Percentiles rank a stretch among this genome's conserved stretches.
Evolutionary conservation across 371 early-diverging fungal species (phyloP).

Genomic region (Lichtheimia ramosa): DNA sequence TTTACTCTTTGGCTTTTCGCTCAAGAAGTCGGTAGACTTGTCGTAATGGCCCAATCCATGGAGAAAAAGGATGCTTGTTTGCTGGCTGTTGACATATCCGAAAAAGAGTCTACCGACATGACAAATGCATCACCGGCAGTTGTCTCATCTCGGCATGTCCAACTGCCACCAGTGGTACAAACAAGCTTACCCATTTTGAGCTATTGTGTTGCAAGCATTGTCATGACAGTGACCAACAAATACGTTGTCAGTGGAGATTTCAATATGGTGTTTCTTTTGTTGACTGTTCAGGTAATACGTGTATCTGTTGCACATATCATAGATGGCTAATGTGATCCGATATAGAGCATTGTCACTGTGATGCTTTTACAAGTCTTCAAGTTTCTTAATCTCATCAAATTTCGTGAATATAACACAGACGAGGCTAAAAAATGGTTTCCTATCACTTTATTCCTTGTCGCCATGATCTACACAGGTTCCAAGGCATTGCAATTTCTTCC

Average conservation of each 20-base stretch:
- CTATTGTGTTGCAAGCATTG: conserved; percentile 82
- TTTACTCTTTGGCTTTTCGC: not conserved
- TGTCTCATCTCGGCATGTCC: conserved; percentile 17
- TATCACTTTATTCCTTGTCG: conserved; percentile 82
- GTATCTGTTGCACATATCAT: not conserved
- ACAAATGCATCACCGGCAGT: not conserved
- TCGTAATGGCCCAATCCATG: conserved; percentile 5
- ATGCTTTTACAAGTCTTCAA: conserved; percentile 51
- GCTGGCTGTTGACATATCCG: conserved; percentile 9
- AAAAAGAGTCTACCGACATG: too few relatives aligned
- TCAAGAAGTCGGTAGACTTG: too few relatives aligned
- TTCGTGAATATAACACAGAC: conserved; percentile 58
- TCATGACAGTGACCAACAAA: conserved; percentile 93
- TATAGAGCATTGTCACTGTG: conserved; percentile 41
- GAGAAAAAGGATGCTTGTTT: conserved; percentile 9
- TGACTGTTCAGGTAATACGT: conserved; percentile 74
- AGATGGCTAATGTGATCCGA: too few relatives aligned
- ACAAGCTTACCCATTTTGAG: conserved; percentile 59
- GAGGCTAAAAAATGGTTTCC: conserved; percentile 87
- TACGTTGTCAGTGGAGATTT: conserved; percentile 82
- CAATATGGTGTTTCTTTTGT: conserved; percentile 88
- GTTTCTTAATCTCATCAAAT: conserved; percentile 64
- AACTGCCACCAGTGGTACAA: conserved; percentile 7
- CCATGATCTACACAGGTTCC: conserved; percentile 98
- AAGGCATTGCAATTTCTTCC: conserved; percentile 92